Conservation (phyloP, 2,329 filamentous ascomycete genomes). For the Fusarium temperatum region DNA sequence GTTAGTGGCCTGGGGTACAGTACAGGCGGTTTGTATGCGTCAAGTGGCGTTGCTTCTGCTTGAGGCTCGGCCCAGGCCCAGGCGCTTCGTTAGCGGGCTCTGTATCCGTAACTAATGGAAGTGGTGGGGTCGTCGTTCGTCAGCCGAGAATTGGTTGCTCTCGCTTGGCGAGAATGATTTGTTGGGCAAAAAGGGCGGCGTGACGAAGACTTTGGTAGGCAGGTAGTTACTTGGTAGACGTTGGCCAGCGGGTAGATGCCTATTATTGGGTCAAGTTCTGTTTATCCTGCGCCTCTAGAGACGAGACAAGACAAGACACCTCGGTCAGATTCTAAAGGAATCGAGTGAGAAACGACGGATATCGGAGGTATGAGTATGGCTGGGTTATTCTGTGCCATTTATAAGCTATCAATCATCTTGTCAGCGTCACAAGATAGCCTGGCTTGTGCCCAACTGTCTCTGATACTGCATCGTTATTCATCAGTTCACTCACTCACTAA, state of each 20-base stretch:
- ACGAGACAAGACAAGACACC: not conserved
- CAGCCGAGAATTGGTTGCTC: constrained; percentile 1
- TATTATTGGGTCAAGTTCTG: not conserved
- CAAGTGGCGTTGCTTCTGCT: constrained; percentile 9
- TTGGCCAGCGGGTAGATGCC: not conserved
- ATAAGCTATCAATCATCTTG: constrained; percentile 11
- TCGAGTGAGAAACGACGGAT: constrained; percentile 13
- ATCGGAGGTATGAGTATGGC: not conserved
- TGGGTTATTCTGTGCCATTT: constrained; percentile 18
- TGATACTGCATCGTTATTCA: constrained; percentile 27
- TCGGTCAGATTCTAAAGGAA: constrained; percentile 18
- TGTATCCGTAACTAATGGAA: not conserved
- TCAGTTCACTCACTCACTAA: not conserved
- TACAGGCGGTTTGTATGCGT: not conserved
- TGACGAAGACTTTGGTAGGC: not conserved
- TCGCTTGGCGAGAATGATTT: constrained; percentile 5
- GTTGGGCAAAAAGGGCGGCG: not conserved
- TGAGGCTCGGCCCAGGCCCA: constrained; percentile 23
- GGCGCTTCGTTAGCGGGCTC: not conserved
- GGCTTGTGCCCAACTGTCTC: constrained; percentile 7
- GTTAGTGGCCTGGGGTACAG: constrained; percentile 16
- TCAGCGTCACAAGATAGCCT: constrained; percentile 29
- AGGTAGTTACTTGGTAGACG: not conserved
- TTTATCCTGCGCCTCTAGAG: not conserved
- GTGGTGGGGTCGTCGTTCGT: not conserved